phyloP scores from a whole-genome alignment of 805 yeast species.

The Sporopachydermia quercuum region DNA sequence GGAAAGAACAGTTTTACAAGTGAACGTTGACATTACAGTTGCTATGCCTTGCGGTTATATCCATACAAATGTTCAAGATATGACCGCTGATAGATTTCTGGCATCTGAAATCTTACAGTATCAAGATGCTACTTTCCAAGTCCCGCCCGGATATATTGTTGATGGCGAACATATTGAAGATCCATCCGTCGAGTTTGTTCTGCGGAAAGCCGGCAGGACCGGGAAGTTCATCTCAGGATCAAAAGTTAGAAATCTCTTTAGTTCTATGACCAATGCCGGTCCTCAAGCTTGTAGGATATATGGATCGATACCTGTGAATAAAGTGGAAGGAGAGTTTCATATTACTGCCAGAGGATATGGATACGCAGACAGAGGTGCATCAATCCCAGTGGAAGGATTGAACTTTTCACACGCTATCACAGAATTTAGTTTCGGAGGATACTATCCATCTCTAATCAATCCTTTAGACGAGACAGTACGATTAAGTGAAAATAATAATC shows the following conservation, averaged over 20 bases:
- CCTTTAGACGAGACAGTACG: constrained; percentile 75
- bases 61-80: constrained; percentile 64
- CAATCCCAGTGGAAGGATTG: constrained; percentile 32
- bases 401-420: constrained; percentile 76
- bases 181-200: constrained; percentile 6
- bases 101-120: constrained; percentile 65
- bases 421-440: constrained; percentile 84
- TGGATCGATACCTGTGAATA: constrained; percentile 73
- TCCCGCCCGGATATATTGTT: constrained; percentile 35
- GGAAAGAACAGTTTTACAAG: constrained; percentile 39
- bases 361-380: constrained; percentile 31
- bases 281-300: constrained; percentile 77
- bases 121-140: constrained; percentile 44
- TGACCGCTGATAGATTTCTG: constrained; percentile 59
- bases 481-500: constrained; percentile 29
- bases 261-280: constrained; percentile 28
- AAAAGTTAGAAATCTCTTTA: constrained; percentile 17
- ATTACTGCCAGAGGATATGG: constrained; percentile 69
- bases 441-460: constrained; percentile 72
- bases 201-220: constrained; percentile 8
- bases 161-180: constrained; percentile 24
- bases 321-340: constrained; percentile 75
- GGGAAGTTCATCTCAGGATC: constrained; percentile 4
- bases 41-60: constrained; percentile 72
- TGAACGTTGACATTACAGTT: constrained; percentile 70